These are phyloP conservation scores for Phoenix dactylifera DNA, from an alignment of 176 grass and related monocot genomes.

Conservation along the genomic window DNA sequence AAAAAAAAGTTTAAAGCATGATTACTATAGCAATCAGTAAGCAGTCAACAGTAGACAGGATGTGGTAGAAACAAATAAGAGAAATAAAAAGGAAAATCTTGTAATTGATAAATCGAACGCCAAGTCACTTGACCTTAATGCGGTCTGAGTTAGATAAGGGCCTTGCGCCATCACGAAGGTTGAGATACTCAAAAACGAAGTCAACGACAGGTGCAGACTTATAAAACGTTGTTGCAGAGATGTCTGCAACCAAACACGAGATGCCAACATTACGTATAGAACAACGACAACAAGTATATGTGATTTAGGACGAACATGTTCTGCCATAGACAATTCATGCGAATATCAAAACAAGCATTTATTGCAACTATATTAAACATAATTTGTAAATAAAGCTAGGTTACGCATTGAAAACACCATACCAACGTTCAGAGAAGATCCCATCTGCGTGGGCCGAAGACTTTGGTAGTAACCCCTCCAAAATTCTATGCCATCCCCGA, in stretches of 20 bases:
- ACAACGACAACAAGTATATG: no score
- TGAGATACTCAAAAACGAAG: slow-evolving; percentile 46
- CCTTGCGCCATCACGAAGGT: slow-evolving; percentile 23
- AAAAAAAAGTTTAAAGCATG: background rate
- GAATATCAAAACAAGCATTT: no score
- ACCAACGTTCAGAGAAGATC: slow-evolving; percentile 76
- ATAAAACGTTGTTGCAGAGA: slow-evolving; percentile 78
- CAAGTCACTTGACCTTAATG: slow-evolving; percentile 35
- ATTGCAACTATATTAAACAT: no score
- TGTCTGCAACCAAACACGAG: slow-evolving; percentile 39
- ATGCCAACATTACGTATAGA: background rate
- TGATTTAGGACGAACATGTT: no score
- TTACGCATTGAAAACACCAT: background rate
- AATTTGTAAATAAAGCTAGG: no score
- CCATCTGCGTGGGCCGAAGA: slow-evolving; percentile 79
- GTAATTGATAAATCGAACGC: no score
- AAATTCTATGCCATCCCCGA: slow-evolving; percentile 75
- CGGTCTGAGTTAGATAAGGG: slow-evolving; percentile 44
- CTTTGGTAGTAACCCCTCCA: slow-evolving; percentile 96
- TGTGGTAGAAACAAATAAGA: background rate
- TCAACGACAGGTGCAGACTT: slow-evolving; percentile 47
- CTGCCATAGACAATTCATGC: no score
- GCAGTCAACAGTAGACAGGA: no score
- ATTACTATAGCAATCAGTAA: no score
- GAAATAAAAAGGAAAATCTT: background rate